These are phyloP conservation scores for Trypanosoma caninum DNA, from an alignment of 208 protist species.

Conservation along the genomic window DNA sequence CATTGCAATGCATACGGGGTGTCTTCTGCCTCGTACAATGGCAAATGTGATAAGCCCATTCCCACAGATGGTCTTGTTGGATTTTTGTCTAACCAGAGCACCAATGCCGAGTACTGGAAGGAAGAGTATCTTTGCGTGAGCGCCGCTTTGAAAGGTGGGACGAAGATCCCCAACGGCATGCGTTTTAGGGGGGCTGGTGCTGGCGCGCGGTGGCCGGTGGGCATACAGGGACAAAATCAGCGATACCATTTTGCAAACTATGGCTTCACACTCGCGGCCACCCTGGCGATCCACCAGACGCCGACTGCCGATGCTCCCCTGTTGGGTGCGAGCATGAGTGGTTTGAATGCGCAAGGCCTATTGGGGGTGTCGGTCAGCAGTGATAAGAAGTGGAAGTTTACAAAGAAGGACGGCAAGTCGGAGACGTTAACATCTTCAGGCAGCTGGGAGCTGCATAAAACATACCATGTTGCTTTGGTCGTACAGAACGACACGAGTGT, in stretches of 20 bases:
- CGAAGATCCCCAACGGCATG: neutral
- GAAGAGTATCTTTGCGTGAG: constrained; percentile 17
- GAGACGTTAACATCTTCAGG: neutral
- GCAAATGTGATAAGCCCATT: neutral
- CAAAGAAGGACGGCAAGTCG: neutral
- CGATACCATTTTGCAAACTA: constrained; percentile 19
- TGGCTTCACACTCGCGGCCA: constrained; percentile 20
- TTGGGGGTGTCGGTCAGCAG: constrained; percentile 1
- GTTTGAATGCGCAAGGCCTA: neutral
- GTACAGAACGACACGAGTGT: neutral
- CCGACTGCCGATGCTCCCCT: neutral
- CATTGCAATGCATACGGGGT: neutral
- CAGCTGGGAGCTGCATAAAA: neutral
- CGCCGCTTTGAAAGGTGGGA: neutral
- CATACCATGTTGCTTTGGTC: neutral
- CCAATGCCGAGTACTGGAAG: neutral
- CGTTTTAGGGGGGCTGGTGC: neutral
- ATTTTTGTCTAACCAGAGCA: neutral
- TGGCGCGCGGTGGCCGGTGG: constrained; percentile 18
- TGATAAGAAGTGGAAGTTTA: neutral
- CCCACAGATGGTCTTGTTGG: constrained; percentile 15
- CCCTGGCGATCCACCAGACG: constrained; percentile 1
- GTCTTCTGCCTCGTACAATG: neutral
- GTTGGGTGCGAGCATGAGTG: constrained; percentile 7
- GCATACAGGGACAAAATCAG: constrained; percentile 18